These are phyloP conservation scores for Plasmopara viticola DNA, from an alignment of 352 stramenopile genomes.

Conservation along the genomic window DNA sequence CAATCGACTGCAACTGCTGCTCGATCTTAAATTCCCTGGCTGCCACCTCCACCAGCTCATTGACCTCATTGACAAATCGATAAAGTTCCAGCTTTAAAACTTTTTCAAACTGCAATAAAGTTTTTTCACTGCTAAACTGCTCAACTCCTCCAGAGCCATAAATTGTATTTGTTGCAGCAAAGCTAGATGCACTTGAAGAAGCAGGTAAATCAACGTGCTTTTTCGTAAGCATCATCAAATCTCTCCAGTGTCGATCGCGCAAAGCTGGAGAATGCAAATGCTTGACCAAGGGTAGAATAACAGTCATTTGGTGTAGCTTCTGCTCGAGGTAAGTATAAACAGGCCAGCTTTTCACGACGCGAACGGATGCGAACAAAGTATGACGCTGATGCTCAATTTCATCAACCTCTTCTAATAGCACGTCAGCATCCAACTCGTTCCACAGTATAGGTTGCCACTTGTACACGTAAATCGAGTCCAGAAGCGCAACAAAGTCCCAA, in stretches of 20 bases:
- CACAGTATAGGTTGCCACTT: conserved; percentile 88
- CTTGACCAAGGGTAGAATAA: conserved; percentile 88
- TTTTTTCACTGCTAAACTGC: conserved; percentile 13
- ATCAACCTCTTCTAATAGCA: conserved; percentile 88
- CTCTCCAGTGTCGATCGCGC: conserved; percentile 86
- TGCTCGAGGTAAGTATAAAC: conserved; percentile 90
- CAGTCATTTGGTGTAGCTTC: conserved; percentile 88
- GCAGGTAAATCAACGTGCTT: conserved; percentile 79
- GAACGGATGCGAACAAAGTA: conserved; percentile 43
- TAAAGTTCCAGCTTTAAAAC: conserved; percentile 91
- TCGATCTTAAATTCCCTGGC: conserved; percentile 97
- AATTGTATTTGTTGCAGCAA: conserved; percentile 8
- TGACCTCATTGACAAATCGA: conserved; percentile 89
- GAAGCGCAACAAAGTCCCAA: conserved; percentile 90
- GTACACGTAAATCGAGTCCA: conserved; percentile 61
- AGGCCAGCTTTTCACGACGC: conserved; percentile 86
- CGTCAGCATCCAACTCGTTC: conserved; percentile 85
- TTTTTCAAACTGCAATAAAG: conserved; percentile 82
- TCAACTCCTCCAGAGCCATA: conserved; percentile 5
- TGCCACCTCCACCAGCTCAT: conserved; percentile 92
- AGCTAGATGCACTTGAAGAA: conserved; percentile 12
- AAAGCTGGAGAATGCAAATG: conserved; percentile 85
- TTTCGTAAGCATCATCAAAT: conserved; percentile 74
- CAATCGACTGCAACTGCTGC: conserved; percentile 91
- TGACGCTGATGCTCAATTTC: conserved; percentile 52